Evolutionary conservation across 208 protist genomes (phyloP), one percentile per base, ranked within the genome.

Genomic region (Leishmania tropica): DNA sequence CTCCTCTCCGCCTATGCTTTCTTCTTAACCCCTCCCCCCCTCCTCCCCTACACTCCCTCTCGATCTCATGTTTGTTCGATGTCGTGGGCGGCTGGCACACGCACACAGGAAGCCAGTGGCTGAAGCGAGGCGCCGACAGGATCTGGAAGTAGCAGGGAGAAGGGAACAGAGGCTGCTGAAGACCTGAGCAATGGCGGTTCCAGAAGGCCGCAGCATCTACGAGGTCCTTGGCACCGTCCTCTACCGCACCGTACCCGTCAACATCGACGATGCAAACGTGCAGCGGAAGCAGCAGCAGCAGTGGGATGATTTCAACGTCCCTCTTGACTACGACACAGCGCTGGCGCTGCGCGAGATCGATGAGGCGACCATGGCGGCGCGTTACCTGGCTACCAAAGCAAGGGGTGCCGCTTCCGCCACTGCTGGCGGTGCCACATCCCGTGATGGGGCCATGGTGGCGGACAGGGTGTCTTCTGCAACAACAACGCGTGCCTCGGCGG

Each of bases 201-300:
- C 85, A n/a, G 87, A 88, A 24, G 83, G 74, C 2, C 80, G 71
- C 3, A 96, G 91, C 82, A 78, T 94, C 35, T 97, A 97, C 72
- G 88, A 95, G 75, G 79, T 81, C 17, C 82, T 89, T 28, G 94
- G 94, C 35, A 97, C 94, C 0, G 86, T 96, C 2, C 86, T 95
- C 3, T 96, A 92, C 83, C 83, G 90, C 62, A 89, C 88, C 1
- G 81, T 97, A 13, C 83, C 81, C 5, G 85, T 81, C 28, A 67
- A 67, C 2, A 81, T 72, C 17, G 73, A 88, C 47, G 67, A 88
- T 47, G 75, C 68, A 3, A 42, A 28, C 31, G 1, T 21, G 40
- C 72, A 82, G 21, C 35, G 68, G 35, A 40, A 65, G 71, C 40
- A 28, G 62, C 67, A 85, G 60, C 76, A 80, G n/a, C 76, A 60